A percentile compares a stretch with the other conserved stretches of the same genome.
These are phyloP conservation scores for Fraxinus anomala DNA, from an alignment of 257 asterid species.

Conservation along the genomic window DNA sequence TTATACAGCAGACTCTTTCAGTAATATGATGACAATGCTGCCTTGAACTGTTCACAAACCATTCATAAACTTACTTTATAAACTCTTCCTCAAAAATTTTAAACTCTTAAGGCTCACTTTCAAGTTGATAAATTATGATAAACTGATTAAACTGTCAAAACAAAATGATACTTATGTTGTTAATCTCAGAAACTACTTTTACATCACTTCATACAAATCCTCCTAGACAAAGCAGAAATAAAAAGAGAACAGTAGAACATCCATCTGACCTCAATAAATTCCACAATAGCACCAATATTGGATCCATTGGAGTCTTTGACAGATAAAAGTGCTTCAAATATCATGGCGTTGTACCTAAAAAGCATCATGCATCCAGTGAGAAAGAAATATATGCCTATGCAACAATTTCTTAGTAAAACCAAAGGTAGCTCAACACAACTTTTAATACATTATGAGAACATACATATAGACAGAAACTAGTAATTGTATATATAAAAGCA, in stretches of 20 bases:
- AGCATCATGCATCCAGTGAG: constrained; percentile 1
- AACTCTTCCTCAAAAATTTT: neutral
- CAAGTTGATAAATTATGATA: neutral
- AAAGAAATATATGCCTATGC: constrained; percentile 21
- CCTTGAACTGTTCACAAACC: constrained; percentile 7
- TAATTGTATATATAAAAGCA: constrained; percentile 7
- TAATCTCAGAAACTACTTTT: neutral
- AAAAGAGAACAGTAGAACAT: constrained; percentile 2
- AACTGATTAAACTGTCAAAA: neutral
- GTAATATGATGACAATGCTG: constrained; percentile 2
- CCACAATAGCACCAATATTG: constrained; percentile 46
- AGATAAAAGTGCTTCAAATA: constrained; percentile 59
- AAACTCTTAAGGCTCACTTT: neutral
- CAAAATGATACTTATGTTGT: neutral
- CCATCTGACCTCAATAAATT: constrained; percentile 59
- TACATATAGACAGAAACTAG: constrained; percentile 6
- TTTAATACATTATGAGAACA: neutral
- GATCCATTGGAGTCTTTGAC: constrained; percentile 52
- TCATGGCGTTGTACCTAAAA: constrained; percentile 48
- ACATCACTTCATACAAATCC: neutral
- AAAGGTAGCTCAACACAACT: neutral
- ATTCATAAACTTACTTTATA: neutral
- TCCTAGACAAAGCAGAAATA: constrained; percentile 1
- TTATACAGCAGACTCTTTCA: neutral
- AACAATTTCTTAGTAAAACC: constrained; percentile 17